Evolutionary conservation across 805 yeast species (phyloP), one percentile per base, ranked within the genome.

Genomic region (Schwanniomyces yamadae): DNA sequence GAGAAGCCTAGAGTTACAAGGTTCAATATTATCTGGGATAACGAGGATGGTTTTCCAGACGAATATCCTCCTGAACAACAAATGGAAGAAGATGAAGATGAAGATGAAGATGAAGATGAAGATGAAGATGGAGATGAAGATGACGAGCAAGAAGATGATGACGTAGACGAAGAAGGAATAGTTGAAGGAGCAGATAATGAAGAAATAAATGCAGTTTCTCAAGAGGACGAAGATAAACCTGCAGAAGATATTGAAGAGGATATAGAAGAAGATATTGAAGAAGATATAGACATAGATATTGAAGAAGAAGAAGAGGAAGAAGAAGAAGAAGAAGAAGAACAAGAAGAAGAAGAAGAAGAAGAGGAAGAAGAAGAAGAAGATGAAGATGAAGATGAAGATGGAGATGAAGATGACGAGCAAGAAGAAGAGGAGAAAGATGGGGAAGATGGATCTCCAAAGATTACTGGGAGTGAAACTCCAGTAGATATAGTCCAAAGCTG

Each of bases 1-100:
- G 98, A 93, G 57, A 93, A 93, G 66, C 99, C 99, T 28, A 74
- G 98, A 48, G 99, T 93, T 26, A 93, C 99, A 5, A 72, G 97
- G 45, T 93, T 93, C 64, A 93, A 93, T 59, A 93, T 93, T 37
- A 95, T 89, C 3, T 93, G 99, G 99, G 96, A 88, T 57, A 85
- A 84, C 42, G 72, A 67, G 31, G 88, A 80, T 36, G 77, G 69
- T 22, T 76, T 66, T 40, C 69, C 69, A 4, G 88, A 84, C 34
- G 80, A 80, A 34, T 84, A 76, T 48, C 95, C 91, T 9, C 93
- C 93, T 2, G 88, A 83, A 45, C 87, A 82, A 49, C 81, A 73
- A 30, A 74, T 75, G 17, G 81, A 71, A 2, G 87, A 77, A 6
- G 84, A 75, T 10, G 84, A 78, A n/a, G 75, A 67, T 9, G 76